phyloP scores from a whole-genome alignment of 495 filamentous ascomycete genomes.

The Astrothelium macrocarpum region DNA sequence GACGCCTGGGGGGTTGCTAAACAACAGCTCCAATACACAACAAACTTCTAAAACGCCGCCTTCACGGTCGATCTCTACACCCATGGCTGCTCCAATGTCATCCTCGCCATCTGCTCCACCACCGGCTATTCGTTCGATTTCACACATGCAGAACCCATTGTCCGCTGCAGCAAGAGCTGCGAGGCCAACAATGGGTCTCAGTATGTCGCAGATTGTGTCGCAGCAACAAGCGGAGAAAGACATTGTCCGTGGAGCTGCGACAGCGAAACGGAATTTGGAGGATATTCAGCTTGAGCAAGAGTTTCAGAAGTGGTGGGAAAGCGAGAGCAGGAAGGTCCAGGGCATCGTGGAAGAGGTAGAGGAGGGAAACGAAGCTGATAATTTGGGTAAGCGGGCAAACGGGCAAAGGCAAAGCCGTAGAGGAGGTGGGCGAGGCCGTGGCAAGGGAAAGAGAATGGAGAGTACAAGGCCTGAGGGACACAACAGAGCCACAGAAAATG shows the following conservation, averaged over 20 bases:
- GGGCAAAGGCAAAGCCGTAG: background rate
- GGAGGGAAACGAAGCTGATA: slow-evolving; percentile 23
- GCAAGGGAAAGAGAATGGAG: background rate
- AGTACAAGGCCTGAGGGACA: background rate
- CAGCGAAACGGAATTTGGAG: slow-evolving; percentile 71
- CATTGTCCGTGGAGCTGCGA: slow-evolving; percentile 64
- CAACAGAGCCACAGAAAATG: background rate
- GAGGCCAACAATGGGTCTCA: slow-evolving; percentile 54
- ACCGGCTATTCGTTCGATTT: background rate
- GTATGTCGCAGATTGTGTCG: slow-evolving; percentile 78
- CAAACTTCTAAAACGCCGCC: background rate
- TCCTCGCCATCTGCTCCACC: background rate
- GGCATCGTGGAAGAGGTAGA: slow-evolving; percentile 55
- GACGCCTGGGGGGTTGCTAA: background rate
- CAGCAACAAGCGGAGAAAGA: slow-evolving; percentile 82
- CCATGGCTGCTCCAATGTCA: slow-evolving; percentile 4
- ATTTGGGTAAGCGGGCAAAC: background rate
- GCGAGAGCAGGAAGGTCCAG: slow-evolving; percentile 63
- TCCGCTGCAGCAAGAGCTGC: slow-evolving; percentile 16
- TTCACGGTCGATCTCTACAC: background rate
- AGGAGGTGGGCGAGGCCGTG: background rate
- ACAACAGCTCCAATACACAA: background rate
- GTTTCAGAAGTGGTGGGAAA: slow-evolving; percentile 97
- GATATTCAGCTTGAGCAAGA: slow-evolving; percentile 96
- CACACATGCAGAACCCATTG: background rate